A percentile compares a stretch with the other conserved stretches of the same genome.
phyloP scores from a whole-genome alignment of 1,284 basidiomycete genomes.

The Mycena sp. region DNA sequence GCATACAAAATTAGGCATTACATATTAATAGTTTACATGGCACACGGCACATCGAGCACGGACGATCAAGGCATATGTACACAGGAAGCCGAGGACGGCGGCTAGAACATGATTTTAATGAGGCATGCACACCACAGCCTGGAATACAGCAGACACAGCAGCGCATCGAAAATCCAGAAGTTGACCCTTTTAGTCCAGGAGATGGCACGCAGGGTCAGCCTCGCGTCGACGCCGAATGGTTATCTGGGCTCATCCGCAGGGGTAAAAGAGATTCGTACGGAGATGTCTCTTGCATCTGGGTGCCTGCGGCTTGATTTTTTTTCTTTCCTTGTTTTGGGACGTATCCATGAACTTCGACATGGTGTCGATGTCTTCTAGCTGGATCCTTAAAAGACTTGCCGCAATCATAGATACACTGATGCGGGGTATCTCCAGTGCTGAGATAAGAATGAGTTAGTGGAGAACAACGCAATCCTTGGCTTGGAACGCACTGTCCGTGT shows the following conservation, averaged over 20 bases:
- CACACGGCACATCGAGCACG: neutral
- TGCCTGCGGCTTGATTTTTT: slow-evolving; percentile 40
- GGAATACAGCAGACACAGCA: neutral
- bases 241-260: slow-evolving; percentile 7
- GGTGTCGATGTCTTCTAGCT: slow-evolving; percentile 68
- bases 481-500: slow-evolving; percentile 63
- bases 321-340: slow-evolving; percentile 56
- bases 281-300: slow-evolving; percentile 16
- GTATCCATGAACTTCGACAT: slow-evolving; percentile 62
- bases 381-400: slow-evolving; percentile 67
- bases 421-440: slow-evolving; percentile 66
- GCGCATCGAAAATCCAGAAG: neutral
- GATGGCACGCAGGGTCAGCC: neutral
- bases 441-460: slow-evolving; percentile 12
- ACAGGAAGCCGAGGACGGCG: neutral
- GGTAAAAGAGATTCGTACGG: slow-evolving; percentile 19
- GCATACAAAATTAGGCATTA: slow-evolving; percentile 15
- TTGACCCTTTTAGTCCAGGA: neutral
- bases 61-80: too few relatives aligned
- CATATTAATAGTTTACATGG: slow-evolving; percentile 1
- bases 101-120: slow-evolving; percentile 36
- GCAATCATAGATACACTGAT: slow-evolving; percentile 63
- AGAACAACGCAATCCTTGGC: neutral
- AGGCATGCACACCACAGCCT: slow-evolving; percentile 16
- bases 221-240: slow-evolving; percentile 1